Evolutionary conservation across 2,329 filamentous ascomycete genomes (phyloP).

Genomic region (Aspergillus ibericus): DNA sequence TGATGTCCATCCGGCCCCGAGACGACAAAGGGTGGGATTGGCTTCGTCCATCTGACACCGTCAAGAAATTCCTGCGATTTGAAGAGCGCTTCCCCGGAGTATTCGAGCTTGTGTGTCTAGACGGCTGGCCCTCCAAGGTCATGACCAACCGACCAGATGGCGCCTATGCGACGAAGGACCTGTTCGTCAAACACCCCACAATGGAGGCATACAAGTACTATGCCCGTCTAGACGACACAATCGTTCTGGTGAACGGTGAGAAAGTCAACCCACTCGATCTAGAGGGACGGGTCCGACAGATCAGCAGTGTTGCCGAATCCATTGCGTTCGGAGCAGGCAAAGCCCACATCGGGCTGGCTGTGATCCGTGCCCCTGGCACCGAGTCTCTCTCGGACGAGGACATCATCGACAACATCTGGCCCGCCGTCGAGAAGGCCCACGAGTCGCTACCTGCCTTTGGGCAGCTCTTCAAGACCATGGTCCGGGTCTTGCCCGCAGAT

Average conservation of each 20-base stretch:
- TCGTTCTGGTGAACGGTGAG: slow-evolving; percentile 52
- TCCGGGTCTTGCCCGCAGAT: slow-evolving; percentile 50
- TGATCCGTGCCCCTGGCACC: slow-evolving; percentile 53
- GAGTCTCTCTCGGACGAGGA: slow-evolving; percentile 45
- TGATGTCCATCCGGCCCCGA: slow-evolving; percentile 57
- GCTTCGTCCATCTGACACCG: slow-evolving; percentile 45
- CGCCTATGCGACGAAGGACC: slow-evolving; percentile 52
- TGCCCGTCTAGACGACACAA: slow-evolving; percentile 48
- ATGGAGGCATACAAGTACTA: slow-evolving; percentile 51
- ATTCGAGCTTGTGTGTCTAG: slow-evolving; percentile 37
- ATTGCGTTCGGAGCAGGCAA: slow-evolving; percentile 59
- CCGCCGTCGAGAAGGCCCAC: slow-evolving; percentile 55
- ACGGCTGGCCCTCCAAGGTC: slow-evolving; percentile 42
- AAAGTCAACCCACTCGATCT: slow-evolving; percentile 51
- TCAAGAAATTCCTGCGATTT: slow-evolving; percentile 46
- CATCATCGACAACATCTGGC: slow-evolving; percentile 51
- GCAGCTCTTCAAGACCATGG: slow-evolving; percentile 54
- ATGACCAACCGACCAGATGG: slow-evolving; percentile 49
- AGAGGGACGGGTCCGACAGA: slow-evolving; percentile 57
- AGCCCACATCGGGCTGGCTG: slow-evolving; percentile 54
- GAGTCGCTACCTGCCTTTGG: slow-evolving; percentile 53
- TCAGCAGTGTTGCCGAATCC: slow-evolving; percentile 55
- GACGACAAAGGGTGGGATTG: slow-evolving; percentile 64
- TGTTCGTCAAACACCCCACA: slow-evolving; percentile 49
- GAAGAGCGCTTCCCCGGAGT: slow-evolving; percentile 38